Percentiles rank a stretch among this genome's conserved stretches.
phyloP scores from a whole-genome alignment of 768 basidiomycete genomes.

The Gloeopeniophorella convolvens region DNA sequence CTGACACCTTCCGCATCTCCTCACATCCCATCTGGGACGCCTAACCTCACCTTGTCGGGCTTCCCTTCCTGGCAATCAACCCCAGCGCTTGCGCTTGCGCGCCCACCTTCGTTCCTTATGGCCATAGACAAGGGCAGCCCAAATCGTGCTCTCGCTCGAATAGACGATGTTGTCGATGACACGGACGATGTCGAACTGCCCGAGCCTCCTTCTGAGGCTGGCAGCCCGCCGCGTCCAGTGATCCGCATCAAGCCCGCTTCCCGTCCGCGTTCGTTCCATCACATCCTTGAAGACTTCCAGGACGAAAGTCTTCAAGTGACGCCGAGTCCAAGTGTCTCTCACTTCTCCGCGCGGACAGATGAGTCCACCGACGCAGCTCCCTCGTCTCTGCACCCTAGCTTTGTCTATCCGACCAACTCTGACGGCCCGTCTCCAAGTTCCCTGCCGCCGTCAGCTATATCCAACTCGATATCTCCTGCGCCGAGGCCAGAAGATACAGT shows the following conservation, averaged over 20 bases:
- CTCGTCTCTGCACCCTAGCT: slow-evolving; percentile 20
- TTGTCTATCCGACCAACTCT: slow-evolving; percentile 14
- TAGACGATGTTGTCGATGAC: slow-evolving; percentile 19
- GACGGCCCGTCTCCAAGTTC: background rate
- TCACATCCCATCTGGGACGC: slow-evolving; percentile 25
- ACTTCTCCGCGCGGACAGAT: slow-evolving; percentile 25
- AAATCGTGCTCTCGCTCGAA: slow-evolving; percentile 20
- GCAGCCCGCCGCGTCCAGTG: slow-evolving; percentile 17
- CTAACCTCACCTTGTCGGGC: slow-evolving; percentile 45
- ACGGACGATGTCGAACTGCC: background rate
- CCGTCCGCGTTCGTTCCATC: slow-evolving; percentile 58
- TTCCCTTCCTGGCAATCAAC: slow-evolving; percentile 54
- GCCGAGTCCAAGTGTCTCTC: slow-evolving; percentile 25
- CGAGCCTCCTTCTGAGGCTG: slow-evolving; percentile 2
- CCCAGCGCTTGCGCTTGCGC: slow-evolving; percentile 24
- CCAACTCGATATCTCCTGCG: slow-evolving; percentile 5
- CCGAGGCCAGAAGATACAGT: slow-evolving; percentile 52
- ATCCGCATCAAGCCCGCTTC: slow-evolving; percentile 29
- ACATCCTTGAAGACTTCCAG: slow-evolving; percentile 60
- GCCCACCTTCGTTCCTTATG: slow-evolving; percentile 33
- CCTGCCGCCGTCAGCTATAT: background rate
- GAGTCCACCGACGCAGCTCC: slow-evolving; percentile 20
- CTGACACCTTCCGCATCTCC: slow-evolving; percentile 27
- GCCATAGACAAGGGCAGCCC: slow-evolving; percentile 32
- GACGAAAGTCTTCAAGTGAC: slow-evolving; percentile 11